phyloP scores from a whole-genome alignment of 257 asterid genomes.

The Gentiana macrophylla region DNA sequence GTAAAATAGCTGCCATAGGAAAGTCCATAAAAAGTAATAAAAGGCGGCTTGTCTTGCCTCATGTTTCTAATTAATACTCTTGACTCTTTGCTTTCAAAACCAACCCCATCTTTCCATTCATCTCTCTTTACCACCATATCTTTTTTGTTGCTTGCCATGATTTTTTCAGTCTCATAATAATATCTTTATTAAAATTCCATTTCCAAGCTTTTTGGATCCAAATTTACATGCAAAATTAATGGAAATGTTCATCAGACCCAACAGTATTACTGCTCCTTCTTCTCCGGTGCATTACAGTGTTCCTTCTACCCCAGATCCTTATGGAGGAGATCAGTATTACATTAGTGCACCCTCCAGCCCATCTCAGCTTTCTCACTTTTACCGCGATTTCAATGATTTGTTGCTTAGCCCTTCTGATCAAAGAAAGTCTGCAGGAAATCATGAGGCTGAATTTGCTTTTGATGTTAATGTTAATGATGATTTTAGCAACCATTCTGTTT shows the following conservation, averaged over 20 bases:
- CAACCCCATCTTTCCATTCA: background rate
- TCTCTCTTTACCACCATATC: background rate
- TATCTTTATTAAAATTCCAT: background rate
- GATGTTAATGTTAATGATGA: slow-evolving; percentile 31
- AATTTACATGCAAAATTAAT: background rate
- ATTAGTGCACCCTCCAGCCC: slow-evolving; percentile 76
- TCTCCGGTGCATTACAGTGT: slow-evolving; percentile 24
- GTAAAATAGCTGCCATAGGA: slow-evolving; percentile 9
- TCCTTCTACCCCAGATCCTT: slow-evolving; percentile 31
- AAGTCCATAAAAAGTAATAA: slow-evolving; percentile 21
- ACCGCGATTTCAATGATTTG: slow-evolving; percentile 27
- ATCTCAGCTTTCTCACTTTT: slow-evolving; percentile 36
- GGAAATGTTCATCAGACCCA: slow-evolving; percentile 49
- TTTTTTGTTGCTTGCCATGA: too few relatives aligned
- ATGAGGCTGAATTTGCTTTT: slow-evolving; percentile 44
- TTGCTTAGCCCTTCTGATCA: background rate
- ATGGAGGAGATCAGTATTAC: slow-evolving; percentile 29
- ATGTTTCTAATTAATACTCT: slow-evolving; percentile 14
- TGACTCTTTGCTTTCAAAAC: background rate
- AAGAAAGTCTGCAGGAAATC: background rate
- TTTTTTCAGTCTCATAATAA: too few relatives aligned
- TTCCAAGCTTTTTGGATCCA: background rate
- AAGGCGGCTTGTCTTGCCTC: slow-evolving; percentile 30
- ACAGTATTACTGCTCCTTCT: slow-evolving; percentile 21
- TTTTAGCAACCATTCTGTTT: slow-evolving; percentile 26